Evolutionary conservation across 2,329 filamentous ascomycete species (phyloP).

Genomic region (Xylaria sp.): DNA sequence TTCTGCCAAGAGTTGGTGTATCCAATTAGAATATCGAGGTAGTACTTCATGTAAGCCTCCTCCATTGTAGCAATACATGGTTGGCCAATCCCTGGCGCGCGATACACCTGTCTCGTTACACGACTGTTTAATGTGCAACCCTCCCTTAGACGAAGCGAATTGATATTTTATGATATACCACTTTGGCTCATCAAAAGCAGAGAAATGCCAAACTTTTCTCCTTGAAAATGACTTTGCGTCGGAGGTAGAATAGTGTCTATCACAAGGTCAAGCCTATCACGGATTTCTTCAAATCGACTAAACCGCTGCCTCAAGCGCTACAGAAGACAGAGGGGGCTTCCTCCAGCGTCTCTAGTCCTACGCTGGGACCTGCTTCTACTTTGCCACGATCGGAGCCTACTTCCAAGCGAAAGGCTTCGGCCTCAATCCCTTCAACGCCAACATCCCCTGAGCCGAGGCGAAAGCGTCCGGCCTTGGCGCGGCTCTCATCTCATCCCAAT

Average conservation of each 20-base stretch:
- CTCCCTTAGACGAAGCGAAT: no score
- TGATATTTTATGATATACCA: no score
- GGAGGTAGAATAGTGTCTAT: not conserved
- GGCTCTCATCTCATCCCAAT: not conserved
- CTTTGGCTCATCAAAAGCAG: no score
- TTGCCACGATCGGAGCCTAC: not conserved
- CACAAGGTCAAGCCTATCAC: not conserved
- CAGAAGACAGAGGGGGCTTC: not conserved
- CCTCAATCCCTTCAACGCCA: constrained; percentile 11
- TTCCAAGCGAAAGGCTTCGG: not conserved
- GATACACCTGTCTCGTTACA: no score
- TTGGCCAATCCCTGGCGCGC: no score
- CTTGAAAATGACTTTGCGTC: no score
- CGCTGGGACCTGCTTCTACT: not conserved
- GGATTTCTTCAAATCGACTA: not conserved
- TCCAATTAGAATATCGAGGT: no score
- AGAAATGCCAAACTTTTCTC: no score
- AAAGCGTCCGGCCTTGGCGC: not conserved
- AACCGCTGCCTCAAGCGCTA: not conserved
- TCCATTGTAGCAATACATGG: no score
- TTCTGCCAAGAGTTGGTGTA: no score
- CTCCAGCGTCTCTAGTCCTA: not conserved
- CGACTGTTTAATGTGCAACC: no score
- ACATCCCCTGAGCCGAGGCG: not conserved
- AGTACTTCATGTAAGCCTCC: no score